Evolutionary conservation across 2,329 filamentous ascomycete genomes (phyloP).

Genomic region (Ceratocystis alfenasii): DNA sequence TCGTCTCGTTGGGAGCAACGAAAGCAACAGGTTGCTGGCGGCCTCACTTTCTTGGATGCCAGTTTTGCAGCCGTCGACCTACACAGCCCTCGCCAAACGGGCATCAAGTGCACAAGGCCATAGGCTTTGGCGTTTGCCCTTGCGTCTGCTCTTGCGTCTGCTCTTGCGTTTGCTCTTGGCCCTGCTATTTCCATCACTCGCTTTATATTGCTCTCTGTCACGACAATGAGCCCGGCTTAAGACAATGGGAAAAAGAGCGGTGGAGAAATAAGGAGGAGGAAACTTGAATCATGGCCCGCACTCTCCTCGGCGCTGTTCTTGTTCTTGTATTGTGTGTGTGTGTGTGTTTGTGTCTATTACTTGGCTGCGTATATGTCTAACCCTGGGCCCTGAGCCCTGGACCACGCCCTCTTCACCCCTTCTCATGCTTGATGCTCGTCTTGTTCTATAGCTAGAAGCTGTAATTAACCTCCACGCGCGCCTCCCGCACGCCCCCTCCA

Average conservation of each 20-base stretch:
- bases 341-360: not conserved
- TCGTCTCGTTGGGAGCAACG: too few relatives aligned
- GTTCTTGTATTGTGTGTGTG: not conserved
- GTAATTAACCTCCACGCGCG: not conserved
- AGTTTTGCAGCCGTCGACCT: too few relatives aligned
- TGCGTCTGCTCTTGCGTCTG: not conserved
- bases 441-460: not conserved
- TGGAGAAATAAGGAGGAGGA: not conserved
- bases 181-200: not conserved
- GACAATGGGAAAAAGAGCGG: not conserved
- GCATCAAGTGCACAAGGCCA: not conserved
- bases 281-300: not conserved
- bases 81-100: too few relatives aligned
- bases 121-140: not conserved
- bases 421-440: not conserved
- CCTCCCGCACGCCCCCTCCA: constrained; percentile 8
- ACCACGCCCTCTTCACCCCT: not conserved
- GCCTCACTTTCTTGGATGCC: too few relatives aligned
- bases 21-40: too few relatives aligned
- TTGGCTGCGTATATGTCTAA: not conserved
- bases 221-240: not conserved
- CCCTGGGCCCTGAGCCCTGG: not conserved
- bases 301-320: not conserved
- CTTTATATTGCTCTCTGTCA: not conserved
- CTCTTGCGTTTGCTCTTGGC: not conserved